Evolutionary conservation across 2,329 filamentous ascomycete genomes (phyloP), one percentile per base, ranked within the genome.

Genomic region (Aspergillus eucalypticola): DNA sequence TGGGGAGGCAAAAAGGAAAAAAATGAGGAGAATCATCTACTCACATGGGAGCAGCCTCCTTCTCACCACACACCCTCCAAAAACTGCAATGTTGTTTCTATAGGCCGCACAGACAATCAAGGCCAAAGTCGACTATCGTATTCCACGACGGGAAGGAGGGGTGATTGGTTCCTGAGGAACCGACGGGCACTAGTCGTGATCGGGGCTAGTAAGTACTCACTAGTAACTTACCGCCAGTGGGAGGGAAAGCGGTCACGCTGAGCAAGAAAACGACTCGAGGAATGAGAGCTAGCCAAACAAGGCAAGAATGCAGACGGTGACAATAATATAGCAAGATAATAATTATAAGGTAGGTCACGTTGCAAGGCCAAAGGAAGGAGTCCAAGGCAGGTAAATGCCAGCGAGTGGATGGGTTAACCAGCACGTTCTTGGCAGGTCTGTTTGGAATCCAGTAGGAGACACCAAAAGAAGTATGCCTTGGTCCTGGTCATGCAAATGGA

Each of bases 151-250:
- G 38, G 11, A 27, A 13, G 42, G 23, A 21, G 2, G 46, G 39
- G 39, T 44, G 51, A 59, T 61, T 59, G 54, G 60, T 60, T 38
- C 46, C 58, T 54, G 46, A 32, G 44, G 58, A 53, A 29, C 42
- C 19, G 55, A 54, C 55, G 55, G 61, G 49, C 51, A 23, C 59
- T 61, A 61, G 56, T 32, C 39, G 29, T n/a, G 25, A 56, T 48
- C 17, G 11, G 46, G 41, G 38, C 35, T 48, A 46, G 46, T 15
- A 29, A 29, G 27, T 29, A 29, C 3, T 11, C 8, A 11, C 27
- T 29, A 29, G 8, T 29, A 27, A 27, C 25, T 27, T 44, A 11
- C 46, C 46, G 19, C 19, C 19, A 44, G 19, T 44, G 41, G 41
- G 8, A 44, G 41, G 4, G 41, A 44, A 10, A 44, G 41, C 46